Percentiles rank a stretch among this genome's conserved stretches.
Evolutionary conservation across 129 eudicot genomes (phyloP).

Genomic region (Helichrysum umbraculigerum): DNA sequence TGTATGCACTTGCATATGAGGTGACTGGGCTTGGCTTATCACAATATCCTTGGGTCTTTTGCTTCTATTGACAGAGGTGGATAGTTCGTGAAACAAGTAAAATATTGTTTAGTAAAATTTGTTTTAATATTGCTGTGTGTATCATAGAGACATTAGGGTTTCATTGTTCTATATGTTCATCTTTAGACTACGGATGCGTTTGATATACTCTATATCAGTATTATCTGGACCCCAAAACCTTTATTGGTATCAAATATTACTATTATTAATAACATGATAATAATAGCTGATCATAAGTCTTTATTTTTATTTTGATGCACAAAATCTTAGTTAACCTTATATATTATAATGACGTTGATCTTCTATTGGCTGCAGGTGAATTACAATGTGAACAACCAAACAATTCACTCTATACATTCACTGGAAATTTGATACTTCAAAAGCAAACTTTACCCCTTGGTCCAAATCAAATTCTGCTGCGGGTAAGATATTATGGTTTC

Average conservation of each 20-base stretch:
- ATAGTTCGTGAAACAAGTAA: slow-evolving; percentile 8
- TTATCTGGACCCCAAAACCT: slow-evolving; percentile 3
- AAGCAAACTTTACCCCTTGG: slow-evolving; percentile 90
- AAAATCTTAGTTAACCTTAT: not conserved
- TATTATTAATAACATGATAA: not conserved
- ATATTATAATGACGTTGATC: slow-evolving; percentile 17
- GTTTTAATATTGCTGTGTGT: slow-evolving; percentile 4
- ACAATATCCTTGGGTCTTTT: not conserved
- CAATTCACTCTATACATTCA: slow-evolving; percentile 92
- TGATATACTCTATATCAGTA: not conserved
- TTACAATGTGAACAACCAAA: slow-evolving; percentile 99
- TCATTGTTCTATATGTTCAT: slow-evolving; percentile 7
- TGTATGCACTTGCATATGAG: not conserved
- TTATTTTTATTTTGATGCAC: slow-evolving; percentile 6
- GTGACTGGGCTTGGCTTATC: not conserved
- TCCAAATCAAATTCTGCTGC: slow-evolving; percentile 90
- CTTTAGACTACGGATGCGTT: not conserved
- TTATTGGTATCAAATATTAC: not conserved
- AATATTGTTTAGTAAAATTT: not conserved
- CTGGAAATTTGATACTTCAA: slow-evolving; percentile 89
- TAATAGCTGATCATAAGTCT: not conserved
- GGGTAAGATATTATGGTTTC: slow-evolving; percentile 47
- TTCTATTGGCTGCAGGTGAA: slow-evolving; percentile 68
- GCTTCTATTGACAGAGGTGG: slow-evolving; percentile 14
- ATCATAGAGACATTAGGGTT: slow-evolving; percentile 12